Evolutionary conservation across 176 grass and related monocot species (phyloP).

Genomic region (Eleusine indica): DNA sequence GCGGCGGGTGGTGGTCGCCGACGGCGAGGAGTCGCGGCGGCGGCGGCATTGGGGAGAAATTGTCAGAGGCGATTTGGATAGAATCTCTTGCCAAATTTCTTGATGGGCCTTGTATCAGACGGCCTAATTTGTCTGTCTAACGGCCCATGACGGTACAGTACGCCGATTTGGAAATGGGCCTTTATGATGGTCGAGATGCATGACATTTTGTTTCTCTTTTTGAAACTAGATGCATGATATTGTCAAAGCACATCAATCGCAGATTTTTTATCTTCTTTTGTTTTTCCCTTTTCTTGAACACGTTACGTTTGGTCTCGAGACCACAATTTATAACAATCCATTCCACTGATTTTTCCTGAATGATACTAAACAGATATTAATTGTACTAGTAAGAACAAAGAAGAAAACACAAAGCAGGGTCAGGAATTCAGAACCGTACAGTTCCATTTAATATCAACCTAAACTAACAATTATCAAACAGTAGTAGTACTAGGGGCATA

Average conservation of each 20-base stretch:
- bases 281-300: too few species aligned
- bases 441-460: conserved; percentile 10
- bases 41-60: conserved; percentile 5
- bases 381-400: neutral
- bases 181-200: neutral
- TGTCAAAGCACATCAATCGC: neutral
- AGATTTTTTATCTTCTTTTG: neutral
- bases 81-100: neutral
- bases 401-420: neutral
- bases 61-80: neutral
- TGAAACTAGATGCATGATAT: too few species aligned
- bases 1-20: conserved; percentile 45
- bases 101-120: neutral
- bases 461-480: conserved; percentile 22
- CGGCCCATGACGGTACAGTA: neutral
- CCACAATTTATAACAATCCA: neutral
- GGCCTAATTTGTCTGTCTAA: neutral
- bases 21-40: conserved; percentile 40
- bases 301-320: neutral
- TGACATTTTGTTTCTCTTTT: neutral
- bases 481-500: neutral
- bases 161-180: neutral
- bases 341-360: neutral
- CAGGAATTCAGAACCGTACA: neutral
- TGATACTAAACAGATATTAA: neutral